These are phyloP conservation scores for Amphicarpaea edgeworthii DNA, from an alignment of 306 rosid species.

Conservation along the genomic window DNA sequence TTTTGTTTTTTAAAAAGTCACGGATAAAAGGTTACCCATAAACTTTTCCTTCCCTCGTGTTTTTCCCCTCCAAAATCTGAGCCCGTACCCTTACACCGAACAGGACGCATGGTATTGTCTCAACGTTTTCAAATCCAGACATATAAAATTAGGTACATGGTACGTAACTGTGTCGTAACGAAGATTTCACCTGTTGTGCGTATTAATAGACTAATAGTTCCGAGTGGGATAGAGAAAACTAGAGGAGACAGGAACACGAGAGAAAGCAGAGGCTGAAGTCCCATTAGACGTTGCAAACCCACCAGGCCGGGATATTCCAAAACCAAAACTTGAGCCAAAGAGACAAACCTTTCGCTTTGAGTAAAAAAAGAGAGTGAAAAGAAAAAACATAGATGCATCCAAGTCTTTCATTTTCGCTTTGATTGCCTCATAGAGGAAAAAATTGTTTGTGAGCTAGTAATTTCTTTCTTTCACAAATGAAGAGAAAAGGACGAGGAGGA, in stretches of 20 bases:
- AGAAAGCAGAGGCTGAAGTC: conserved; percentile 25
- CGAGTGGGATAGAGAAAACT: not conserved
- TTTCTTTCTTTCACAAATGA: conserved; percentile 19
- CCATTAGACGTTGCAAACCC: not conserved
- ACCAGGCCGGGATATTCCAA: conserved; percentile 24
- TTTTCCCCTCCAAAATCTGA: not conserved
- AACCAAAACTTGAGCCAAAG: conserved; percentile 28
- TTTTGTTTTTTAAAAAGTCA: not conserved
- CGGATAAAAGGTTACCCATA: not conserved
- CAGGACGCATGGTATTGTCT: not conserved
- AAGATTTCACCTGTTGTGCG: conserved; percentile 3
- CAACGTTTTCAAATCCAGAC: not conserved
- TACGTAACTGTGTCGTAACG: not conserved
- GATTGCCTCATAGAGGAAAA: not conserved
- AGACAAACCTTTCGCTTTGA: conserved; percentile 42
- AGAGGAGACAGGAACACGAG: not conserved
- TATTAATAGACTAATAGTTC: not conserved
- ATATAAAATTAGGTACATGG: not conserved
- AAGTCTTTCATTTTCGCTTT: conserved; percentile 41
- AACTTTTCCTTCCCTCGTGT: not conserved
- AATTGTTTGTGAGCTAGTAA: conserved; percentile 2
- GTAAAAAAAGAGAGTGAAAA: not conserved
- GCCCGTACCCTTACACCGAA: not conserved
- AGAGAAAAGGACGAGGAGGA: conserved; percentile 41
- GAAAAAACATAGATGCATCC: not conserved